Evolutionary conservation across 1,284 basidiomycete species (phyloP).

Genomic region (Trichosporon ovoides): DNA sequence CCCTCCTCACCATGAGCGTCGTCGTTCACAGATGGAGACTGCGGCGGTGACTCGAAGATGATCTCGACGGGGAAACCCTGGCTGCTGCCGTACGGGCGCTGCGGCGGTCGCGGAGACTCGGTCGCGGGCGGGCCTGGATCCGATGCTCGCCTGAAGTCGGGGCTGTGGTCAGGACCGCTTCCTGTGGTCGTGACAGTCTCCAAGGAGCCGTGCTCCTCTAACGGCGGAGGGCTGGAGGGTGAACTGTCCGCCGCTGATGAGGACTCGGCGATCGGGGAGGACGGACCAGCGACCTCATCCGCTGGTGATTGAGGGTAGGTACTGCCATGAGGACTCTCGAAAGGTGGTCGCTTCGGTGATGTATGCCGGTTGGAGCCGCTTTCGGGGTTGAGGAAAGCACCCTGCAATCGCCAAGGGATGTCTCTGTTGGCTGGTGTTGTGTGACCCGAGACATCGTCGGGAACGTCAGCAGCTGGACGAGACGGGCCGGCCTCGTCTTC

Average conservation of each 20-base stretch:
- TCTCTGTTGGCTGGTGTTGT: not conserved
- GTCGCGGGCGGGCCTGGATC: constrained; percentile 11
- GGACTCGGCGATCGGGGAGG: too few species aligned
- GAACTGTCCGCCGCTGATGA: not conserved
- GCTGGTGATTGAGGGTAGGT: not conserved
- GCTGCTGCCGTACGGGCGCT: constrained; percentile 1
- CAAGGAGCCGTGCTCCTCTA: constrained; percentile 3
- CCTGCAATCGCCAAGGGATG: not conserved
- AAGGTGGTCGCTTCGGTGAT: not conserved
- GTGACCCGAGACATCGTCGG: constrained; percentile 3
- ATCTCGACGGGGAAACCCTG: not conserved
- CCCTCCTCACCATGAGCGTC: not conserved
- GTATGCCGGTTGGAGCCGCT: not conserved
- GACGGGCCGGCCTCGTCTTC: constrained; percentile 10
- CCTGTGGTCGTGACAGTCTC: not conserved
- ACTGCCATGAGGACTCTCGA: not conserved
- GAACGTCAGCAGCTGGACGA: constrained; percentile 12
- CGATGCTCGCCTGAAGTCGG: constrained; percentile 12
- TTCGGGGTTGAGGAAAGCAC: not conserved
- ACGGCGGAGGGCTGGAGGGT: not conserved
- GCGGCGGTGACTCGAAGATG: not conserved
- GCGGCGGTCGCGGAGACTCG: not conserved
- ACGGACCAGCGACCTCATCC: not conserved
- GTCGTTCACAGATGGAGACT: not conserved
- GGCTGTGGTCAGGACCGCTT: not conserved